These are phyloP conservation scores for Quercus tomentella DNA, from an alignment of 331 rosid species.

Conservation along the genomic window DNA sequence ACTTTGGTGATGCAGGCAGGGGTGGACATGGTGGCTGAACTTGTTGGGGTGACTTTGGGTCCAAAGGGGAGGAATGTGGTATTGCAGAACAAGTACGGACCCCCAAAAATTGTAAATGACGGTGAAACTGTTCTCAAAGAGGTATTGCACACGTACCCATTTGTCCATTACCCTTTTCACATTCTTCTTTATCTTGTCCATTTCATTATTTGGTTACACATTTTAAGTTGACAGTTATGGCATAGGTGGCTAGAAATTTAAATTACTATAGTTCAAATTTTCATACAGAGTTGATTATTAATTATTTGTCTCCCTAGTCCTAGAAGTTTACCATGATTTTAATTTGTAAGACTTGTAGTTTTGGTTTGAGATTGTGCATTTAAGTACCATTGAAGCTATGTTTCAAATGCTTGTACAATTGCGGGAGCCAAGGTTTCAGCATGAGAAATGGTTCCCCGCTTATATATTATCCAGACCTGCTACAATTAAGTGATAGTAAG, in stretches of 20 bases:
- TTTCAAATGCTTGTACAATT: not conserved
- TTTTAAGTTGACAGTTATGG: not conserved
- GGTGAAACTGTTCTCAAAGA: slow-evolving; percentile 93
- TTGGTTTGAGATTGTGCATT: not conserved
- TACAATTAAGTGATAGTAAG: not conserved
- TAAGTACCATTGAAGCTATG: not conserved
- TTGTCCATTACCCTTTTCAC: not conserved
- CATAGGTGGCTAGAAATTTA: not conserved
- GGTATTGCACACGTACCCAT: slow-evolving; percentile 28
- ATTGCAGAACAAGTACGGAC: slow-evolving; percentile 83
- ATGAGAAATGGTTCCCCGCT: not conserved
- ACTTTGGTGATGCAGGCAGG: slow-evolving; percentile 59
- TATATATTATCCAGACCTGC: not conserved
- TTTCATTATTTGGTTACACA: not conserved
- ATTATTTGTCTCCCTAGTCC: not conserved
- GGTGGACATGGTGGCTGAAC: slow-evolving; percentile 78
- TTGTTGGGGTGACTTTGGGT: slow-evolving; percentile 92
- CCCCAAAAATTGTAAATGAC: slow-evolving; percentile 92
- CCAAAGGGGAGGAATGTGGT: slow-evolving; percentile 96
- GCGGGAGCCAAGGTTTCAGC: no score
- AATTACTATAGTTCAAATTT: not conserved
- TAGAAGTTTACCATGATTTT: not conserved
- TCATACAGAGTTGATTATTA: not conserved
- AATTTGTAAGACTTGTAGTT: not conserved
- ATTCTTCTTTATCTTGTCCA: not conserved